Evolutionary conservation across 129 eudicot genomes (phyloP), one percentile per base, ranked within the genome.

Genomic region (Pulicaria dysenterica): DNA sequence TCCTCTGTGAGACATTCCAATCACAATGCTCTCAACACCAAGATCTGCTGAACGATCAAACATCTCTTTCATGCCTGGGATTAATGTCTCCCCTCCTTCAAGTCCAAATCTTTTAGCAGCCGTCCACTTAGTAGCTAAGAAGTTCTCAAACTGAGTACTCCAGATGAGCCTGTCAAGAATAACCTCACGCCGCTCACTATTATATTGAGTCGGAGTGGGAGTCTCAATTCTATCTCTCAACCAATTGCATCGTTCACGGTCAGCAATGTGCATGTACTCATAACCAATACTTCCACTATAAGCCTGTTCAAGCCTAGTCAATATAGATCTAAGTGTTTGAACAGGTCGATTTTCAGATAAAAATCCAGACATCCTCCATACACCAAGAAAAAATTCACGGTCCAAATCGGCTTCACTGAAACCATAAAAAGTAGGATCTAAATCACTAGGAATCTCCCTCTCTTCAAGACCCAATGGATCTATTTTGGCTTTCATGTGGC

Each of bases 11-110:
- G 99, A 86, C 99, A 94, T 94, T 55, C 99, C 99, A 70, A 94
- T 94, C 45, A 94, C 99, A 34, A 94, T 94, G 78, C 85, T 94
- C 83, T 94, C 99, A 64, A 94, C 99, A 75, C 99, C 99, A 66
- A 94, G 97, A 79, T 94, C 96, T 24, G 99, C 89, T 58, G 99
- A 72, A 47, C 96, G 75, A 67, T 94, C 99, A 83, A 94, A 94
- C 99, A 94, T 94, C 80, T 94, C 99, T 73, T 94, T 94, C 99
- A 90, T 90, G 3, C 99, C 99, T 42, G 99, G 99, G 72, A 90
- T 94, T 81, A 94, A 79, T 10, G 97, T 90, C 81, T 94, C 99
- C 48, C 96, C 88, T 38, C 99, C 97, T 83, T 94, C 99, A 53
- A 94, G 97, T 45, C 97, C 99, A 71, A 94, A 94, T 62, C 99